Percentiles rank a stretch among this genome's conserved stretches.
phyloP scores from a whole-genome alignment of 768 basidiomycete species.

The Kwoniella sp. region DNA sequence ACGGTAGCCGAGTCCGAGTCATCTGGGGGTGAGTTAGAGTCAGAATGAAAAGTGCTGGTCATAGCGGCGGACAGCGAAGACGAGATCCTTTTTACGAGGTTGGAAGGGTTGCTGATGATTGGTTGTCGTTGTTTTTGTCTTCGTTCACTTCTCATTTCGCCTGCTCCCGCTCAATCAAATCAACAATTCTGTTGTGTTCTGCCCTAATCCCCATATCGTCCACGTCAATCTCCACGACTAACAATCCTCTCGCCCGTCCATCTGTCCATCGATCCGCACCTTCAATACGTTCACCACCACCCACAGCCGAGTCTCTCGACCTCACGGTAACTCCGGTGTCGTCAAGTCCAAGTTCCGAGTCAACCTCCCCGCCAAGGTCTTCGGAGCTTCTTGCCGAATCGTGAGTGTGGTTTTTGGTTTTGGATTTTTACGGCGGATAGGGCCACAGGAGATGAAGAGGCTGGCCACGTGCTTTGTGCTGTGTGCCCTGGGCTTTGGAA shows the following conservation, averaged over 20 bases:
- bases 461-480: neutral
- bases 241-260: neutral
- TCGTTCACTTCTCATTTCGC: neutral
- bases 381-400: slow-evolving; percentile 76
- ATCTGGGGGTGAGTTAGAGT: slow-evolving; percentile 75
- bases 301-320: slow-evolving; percentile 80
- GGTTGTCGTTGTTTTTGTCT: neutral
- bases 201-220: too few species aligned
- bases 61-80: too few species aligned
- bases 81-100: too few species aligned
- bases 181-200: too few species aligned
- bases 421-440: neutral
- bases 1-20: slow-evolving; percentile 92
- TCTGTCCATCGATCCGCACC: neutral
- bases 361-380: slow-evolving; percentile 92
- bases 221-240: too few species aligned
- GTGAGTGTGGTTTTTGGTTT: slow-evolving; percentile 34
- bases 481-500: neutral
- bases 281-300: neutral
- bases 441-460: neutral
- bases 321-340: slow-evolving; percentile 91
- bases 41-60: too few species aligned
- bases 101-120: neutral
- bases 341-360: slow-evolving; percentile 95
- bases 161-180: too few species aligned